phyloP scores from a whole-genome alignment of 192 early-diverging fungal genomes.

The Lobulomyces angularis region DNA sequence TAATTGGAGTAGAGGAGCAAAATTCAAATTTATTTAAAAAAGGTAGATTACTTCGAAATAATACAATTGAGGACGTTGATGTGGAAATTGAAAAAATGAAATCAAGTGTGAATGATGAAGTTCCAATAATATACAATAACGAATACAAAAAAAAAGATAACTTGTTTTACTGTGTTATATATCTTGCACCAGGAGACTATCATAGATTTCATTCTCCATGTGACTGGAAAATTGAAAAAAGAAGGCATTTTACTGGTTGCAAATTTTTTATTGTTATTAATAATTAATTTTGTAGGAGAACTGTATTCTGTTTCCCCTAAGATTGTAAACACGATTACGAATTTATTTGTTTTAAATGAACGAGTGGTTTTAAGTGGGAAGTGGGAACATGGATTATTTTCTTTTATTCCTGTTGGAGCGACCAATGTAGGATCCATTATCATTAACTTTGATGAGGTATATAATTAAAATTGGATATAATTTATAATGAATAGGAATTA shows the following conservation, averaged over 20 bases:
- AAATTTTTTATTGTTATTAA: conserved; percentile 8
- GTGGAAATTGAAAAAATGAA: conserved; percentile 14
- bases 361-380: conserved; percentile 82
- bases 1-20: conserved; percentile 53
- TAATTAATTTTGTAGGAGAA: conserved; percentile 46
- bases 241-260: conserved; percentile 81
- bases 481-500: no score
- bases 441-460: conserved; percentile 84
- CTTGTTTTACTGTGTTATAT: conserved; percentile 85
- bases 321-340: conserved; percentile 67
- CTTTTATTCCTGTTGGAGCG: conserved; percentile 91
- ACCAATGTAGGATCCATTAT: conserved; percentile 96
- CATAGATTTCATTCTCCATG: conserved; percentile 97
- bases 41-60: conserved; percentile 6
- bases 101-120: background rate
- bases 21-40: conserved; percentile 3
- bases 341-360: conserved; percentile 95
- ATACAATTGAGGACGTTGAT: background rate
- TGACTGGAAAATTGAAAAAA: conserved; percentile 78
- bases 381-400: conserved; percentile 91
- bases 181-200: conserved; percentile 96
- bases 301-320: conserved; percentile 90
- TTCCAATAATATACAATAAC: background rate
- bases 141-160: conserved; percentile 14
- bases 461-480: no score